phyloP scores from a whole-genome alignment of 2,329 filamentous ascomycete species.

The Fusarium stilboides region DNA sequence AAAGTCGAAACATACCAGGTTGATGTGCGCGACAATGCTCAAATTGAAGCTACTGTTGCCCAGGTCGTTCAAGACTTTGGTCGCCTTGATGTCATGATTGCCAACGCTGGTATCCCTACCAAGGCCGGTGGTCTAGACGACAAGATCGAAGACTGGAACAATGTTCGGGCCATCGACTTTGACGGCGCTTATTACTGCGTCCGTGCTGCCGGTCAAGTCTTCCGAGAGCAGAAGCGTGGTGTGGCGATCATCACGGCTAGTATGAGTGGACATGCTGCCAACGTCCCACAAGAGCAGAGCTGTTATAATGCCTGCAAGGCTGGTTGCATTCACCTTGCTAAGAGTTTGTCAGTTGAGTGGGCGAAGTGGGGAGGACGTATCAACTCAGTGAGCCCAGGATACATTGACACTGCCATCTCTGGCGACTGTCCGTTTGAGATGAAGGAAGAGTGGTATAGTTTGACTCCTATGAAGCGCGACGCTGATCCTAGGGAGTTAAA shows the following conservation, averaged over 20 bases:
- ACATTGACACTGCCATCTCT: slow-evolving; percentile 57
- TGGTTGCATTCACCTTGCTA: slow-evolving; percentile 59
- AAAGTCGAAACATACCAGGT: not conserved
- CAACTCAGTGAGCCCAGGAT: slow-evolving; percentile 58
- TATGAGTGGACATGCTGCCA: slow-evolving; percentile 55
- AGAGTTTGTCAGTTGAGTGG: slow-evolving; percentile 62
- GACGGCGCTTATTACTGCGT: slow-evolving; percentile 54
- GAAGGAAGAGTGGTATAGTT: slow-evolving; percentile 54
- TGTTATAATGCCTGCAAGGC: slow-evolving; percentile 63
- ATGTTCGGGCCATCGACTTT: slow-evolving; percentile 49
- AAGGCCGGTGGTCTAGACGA: slow-evolving; percentile 46
- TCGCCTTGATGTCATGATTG: not conserved
- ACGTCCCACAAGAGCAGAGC: slow-evolving; percentile 59
- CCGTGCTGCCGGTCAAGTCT: slow-evolving; percentile 53
- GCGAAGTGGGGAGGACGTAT: slow-evolving; percentile 59
- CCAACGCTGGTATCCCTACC: not conserved
- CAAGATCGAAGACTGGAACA: slow-evolving; percentile 48
- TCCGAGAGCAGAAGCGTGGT: slow-evolving; percentile 54
- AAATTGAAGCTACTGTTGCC: not conserved
- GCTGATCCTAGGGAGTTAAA: slow-evolving; percentile 53
- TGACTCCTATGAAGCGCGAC: slow-evolving; percentile 51
- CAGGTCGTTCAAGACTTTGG: not conserved
- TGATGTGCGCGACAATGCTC: not conserved
- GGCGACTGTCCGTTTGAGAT: slow-evolving; percentile 53
- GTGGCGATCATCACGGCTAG: slow-evolving; percentile 55